Evolutionary conservation across 129 eudicot genomes (phyloP).

Genomic region (Lactuca sativa): DNA sequence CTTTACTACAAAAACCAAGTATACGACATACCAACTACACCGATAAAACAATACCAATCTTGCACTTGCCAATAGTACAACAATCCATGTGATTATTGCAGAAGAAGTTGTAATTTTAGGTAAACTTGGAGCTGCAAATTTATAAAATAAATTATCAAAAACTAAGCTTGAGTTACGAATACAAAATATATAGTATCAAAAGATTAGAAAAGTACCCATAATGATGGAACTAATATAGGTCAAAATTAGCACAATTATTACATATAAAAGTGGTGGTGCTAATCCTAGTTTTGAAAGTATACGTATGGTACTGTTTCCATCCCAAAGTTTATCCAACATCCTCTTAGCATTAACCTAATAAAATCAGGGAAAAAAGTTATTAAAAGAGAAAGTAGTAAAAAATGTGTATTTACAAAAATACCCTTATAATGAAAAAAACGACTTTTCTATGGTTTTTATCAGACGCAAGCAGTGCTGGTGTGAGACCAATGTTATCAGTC

Average conservation of each 20-base stretch:
- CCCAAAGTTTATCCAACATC: constrained; percentile 79
- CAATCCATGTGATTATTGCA: constrained; percentile 87
- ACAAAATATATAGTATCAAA: not conserved
- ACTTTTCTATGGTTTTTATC: constrained; percentile 98
- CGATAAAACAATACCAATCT: constrained; percentile 78
- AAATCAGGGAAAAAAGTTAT: not conserved
- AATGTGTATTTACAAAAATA: constrained; percentile 24
- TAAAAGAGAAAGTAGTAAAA: no score
- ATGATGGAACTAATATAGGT: constrained; percentile 74
- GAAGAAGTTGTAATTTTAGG: constrained; percentile 75
- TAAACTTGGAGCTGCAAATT: constrained; percentile 57
- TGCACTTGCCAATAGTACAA: constrained; percentile 61
- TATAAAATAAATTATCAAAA: constrained; percentile 5
- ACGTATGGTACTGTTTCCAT: constrained; percentile 60
- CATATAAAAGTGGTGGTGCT: constrained; percentile 91
- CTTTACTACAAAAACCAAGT: constrained; percentile 67
- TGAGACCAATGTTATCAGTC: constrained; percentile 90
- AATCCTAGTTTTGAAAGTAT: constrained; percentile 81
- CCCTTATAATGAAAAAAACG: constrained; percentile 97
- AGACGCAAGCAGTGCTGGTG: constrained; percentile 96
- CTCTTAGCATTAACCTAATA: constrained; percentile 88
- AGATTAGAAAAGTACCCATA: constrained; percentile 50
- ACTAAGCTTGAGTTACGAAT: not conserved
- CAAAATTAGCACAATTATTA: constrained; percentile 71
- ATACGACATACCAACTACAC: constrained; percentile 74